Base-by-base conservation (phyloP, 176 grass and related monocot species). In the Chloris gayana region DNA sequence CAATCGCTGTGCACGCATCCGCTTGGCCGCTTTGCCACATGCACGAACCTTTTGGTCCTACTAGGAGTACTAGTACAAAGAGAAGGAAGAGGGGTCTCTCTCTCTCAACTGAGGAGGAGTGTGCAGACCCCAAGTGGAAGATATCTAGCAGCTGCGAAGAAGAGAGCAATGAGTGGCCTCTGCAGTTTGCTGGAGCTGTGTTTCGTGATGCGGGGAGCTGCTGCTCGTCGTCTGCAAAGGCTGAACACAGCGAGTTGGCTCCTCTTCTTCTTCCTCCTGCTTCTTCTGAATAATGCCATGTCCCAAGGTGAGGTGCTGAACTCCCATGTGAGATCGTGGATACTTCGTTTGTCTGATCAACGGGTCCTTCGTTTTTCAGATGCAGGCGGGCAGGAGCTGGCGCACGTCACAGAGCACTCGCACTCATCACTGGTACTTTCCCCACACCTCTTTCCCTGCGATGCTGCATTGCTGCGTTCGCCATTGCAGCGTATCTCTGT, bases 1-100 rank as follows among this genome's bases (percentile, higher is more conserved):
- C 57, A 35, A 24, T 30, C 32, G 30, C 77, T 39, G 38, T 38
- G 65, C 64, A 54, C 42, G 50, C 70, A 33, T 46, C 63, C 51
- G 50, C 63, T 80, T 71, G 44, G 38, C 73, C n/a, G 50, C 54
- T 41, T 60, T 26, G 73, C 54, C 73, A 60, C 54, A 21, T 10
- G 60, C 41, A 47, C 30, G 71, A 67, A 10, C 70, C 69, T 85
- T 71, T 61, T 29, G 58, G 72, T 80, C 77, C 83, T 17, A 57
- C 83, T 17, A 57, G 21, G 18, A 80, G 58, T 29, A n/a, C 60
- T 30, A 14, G 64, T n/a, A n/a, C n/a, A n/a, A n/a, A n/a, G n/a
- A n/a, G n/a, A n/a, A n/a, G n/a, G n/a, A n/a, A n/a, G n/a, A n/a
- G n/a, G n/a, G n/a, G n/a, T n/a, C n/a, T n/a, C n/a, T n/a, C n/a